These are phyloP conservation scores for Emericellopsis terricola DNA, from an alignment of 495 filamentous ascomycete genomes.

Conservation along the genomic window DNA sequence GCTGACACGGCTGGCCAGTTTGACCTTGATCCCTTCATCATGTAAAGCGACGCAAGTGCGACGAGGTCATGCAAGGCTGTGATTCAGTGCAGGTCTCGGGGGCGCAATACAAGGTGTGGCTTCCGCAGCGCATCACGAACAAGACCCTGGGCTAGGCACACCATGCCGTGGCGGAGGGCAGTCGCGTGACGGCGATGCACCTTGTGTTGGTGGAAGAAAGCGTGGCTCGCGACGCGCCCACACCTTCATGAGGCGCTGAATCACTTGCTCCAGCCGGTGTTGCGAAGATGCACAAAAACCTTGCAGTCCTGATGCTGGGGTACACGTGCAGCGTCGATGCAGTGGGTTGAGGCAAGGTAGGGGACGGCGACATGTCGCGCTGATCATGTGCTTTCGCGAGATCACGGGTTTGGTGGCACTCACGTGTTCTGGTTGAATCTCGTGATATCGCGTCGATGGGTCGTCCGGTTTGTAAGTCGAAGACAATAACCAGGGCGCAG, in stretches of 20 bases:
- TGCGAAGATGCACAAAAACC: neutral
- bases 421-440: constrained; percentile 5
- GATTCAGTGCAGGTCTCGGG: no score
- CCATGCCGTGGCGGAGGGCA: no score
- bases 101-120: no score
- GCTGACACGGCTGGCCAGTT: no score
- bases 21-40: no score
- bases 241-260: neutral
- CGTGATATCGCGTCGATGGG: constrained; percentile 4
- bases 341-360: neutral
- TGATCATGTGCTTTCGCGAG: constrained; percentile 5
- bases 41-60: no score
- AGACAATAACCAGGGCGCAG: neutral
- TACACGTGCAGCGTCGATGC: neutral
- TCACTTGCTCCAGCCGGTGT: neutral
- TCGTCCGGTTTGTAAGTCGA: constrained; percentile 1
- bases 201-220: neutral
- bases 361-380: constrained; percentile 1
- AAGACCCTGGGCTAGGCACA: no score
- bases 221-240: neutral
- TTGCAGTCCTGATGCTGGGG: neutral
- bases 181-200: constrained; percentile 1
- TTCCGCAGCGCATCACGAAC: no score
- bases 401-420: constrained; percentile 4
- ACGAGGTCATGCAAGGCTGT: no score